A percentile compares a stretch with the other conserved stretches of the same genome.
Evolutionary conservation across 257 asterid genomes (phyloP).

Genomic region (Craterostigma plantagineum): DNA sequence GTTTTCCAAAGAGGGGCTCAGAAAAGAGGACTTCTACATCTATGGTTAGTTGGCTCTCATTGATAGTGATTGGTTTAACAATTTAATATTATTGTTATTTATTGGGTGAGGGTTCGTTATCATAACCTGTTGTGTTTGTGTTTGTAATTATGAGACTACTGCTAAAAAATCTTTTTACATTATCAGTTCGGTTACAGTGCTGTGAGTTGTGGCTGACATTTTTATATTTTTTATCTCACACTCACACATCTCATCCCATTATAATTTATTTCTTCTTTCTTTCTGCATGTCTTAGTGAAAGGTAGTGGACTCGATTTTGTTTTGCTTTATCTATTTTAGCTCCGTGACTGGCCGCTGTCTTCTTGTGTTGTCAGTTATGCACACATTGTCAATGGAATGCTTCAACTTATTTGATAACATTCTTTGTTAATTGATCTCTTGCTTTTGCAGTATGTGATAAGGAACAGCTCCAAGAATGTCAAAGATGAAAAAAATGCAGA

Average conservation of each 20-base stretch:
- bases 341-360: neutral
- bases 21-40: slow-evolving; percentile 44
- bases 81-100: no score
- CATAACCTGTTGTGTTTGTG: no score
- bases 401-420: neutral
- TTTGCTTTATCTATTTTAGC: no score
- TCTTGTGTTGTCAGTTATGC: neutral
- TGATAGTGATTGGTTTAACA: no score
- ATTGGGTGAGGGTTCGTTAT: no score
- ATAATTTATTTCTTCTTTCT: no score
- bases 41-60: slow-evolving; percentile 24
- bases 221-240: neutral
- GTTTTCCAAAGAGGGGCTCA: slow-evolving; percentile 38
- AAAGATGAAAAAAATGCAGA: slow-evolving; percentile 25
- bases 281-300: no score
- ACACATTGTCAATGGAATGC: neutral
- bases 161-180: no score
- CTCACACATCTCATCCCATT: neutral
- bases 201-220: neutral
- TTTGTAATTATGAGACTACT: no score
- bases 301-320: no score
- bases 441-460: slow-evolving; percentile 41
- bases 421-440: slow-evolving; percentile 5
- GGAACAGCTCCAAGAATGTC: slow-evolving; percentile 40
- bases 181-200: neutral